These are phyloP conservation scores for Coniella lustricola DNA, from an alignment of 2,329 filamentous ascomycete genomes.

Conservation along the genomic window DNA sequence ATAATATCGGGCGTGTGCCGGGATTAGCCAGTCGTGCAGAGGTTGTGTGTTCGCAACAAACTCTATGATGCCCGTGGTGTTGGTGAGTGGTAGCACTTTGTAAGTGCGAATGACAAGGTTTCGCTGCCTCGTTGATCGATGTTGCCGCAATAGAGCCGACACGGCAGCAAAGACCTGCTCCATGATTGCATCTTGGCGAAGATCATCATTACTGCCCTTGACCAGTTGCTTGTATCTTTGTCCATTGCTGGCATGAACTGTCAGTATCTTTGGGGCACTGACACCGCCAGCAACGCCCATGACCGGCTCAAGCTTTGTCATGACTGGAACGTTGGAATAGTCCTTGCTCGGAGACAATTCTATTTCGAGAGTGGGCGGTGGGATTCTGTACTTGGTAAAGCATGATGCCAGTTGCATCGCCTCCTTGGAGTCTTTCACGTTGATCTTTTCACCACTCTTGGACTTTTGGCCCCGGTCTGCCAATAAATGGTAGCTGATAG, in stretches of 20 bases:
- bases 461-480: conserved; percentile 45
- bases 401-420: conserved; percentile 57
- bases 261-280: conserved; percentile 90
- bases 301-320: conserved; percentile 62
- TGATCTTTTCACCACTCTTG: conserved; percentile 50
- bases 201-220: conserved; percentile 91
- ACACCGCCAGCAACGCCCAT: conserved; percentile 86
- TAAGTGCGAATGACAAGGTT: conserved; percentile 91
- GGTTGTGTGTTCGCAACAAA: conserved; percentile 93
- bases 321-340: conserved; percentile 70
- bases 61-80: conserved; percentile 85
- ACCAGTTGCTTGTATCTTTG: conserved; percentile 80
- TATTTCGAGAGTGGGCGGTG: conserved; percentile 84
- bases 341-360: conserved; percentile 64
- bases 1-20: conserved; percentile 80
- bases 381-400: conserved; percentile 61
- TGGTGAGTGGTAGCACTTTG: conserved; percentile 86
- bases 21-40: conserved; percentile 84
- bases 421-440: conserved; percentile 50
- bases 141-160: conserved; percentile 78
- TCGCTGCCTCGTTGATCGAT: conserved; percentile 79
- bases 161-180: conserved; percentile 98
- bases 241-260: conserved; percentile 71
- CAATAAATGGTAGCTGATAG: conserved; percentile 57
- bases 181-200: conserved; percentile 97